These are phyloP conservation scores for Suillus brevipes DNA, from an alignment of 768 basidiomycete genomes.

Conservation along the genomic window DNA sequence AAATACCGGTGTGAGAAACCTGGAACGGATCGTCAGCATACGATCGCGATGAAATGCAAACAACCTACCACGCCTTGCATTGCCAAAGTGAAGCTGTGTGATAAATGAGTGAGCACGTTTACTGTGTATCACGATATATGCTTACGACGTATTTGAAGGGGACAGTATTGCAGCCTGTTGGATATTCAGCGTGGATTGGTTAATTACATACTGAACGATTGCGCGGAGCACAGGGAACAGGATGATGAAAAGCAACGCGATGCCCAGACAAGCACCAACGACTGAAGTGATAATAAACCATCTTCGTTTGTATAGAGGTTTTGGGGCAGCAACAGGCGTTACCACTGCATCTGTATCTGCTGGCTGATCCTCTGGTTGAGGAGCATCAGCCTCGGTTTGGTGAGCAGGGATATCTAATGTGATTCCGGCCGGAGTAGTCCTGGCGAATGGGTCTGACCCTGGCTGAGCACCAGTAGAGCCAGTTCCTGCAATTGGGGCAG, in stretches of 20 bases:
- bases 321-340: conserved; percentile 10
- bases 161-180: conserved; percentile 49
- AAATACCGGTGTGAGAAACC: conserved; percentile 68
- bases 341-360: conserved; percentile 3
- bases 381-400: neutral
- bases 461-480: neutral
- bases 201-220: conserved; percentile 64
- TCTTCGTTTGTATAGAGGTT: conserved; percentile 55
- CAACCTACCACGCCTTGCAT: conserved; percentile 54
- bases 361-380: neutral
- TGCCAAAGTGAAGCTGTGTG: conserved; percentile 48
- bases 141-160: conserved; percentile 60
- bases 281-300: conserved; percentile 63
- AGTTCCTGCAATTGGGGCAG: conserved; percentile 3
- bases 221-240: conserved; percentile 69
- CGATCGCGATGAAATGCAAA: neutral
- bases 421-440: conserved; percentile 13
- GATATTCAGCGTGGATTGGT: conserved; percentile 54
- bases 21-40: conserved; percentile 21
- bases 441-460: conserved; percentile 14
- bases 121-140: too few species aligned
- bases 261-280: conserved; percentile 51
- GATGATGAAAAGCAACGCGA: conserved; percentile 65
- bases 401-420: neutral
- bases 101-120: conserved; percentile 8